Evolutionary conservation across 345 rosid genomes (phyloP).

Genomic region (Mangifera indica): DNA sequence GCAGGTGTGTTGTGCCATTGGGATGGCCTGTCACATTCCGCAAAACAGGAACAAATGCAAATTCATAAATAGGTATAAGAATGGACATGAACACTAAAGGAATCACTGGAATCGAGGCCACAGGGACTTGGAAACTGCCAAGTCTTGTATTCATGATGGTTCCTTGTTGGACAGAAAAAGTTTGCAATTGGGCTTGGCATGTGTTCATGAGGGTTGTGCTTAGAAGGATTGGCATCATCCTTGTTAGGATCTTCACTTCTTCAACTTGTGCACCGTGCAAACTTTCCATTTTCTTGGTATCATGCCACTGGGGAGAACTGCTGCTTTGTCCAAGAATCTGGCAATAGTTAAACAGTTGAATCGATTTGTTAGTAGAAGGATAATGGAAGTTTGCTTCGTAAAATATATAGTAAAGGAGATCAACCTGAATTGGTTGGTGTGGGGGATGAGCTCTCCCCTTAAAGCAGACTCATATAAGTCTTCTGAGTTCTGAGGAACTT

Average conservation of each 20-base stretch:
- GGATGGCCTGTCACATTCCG: conserved; percentile 33
- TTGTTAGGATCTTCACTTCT: conserved; percentile 49
- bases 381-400: no score
- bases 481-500: conserved; percentile 15
- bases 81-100: conserved; percentile 38
- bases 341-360: not conserved
- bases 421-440: conserved; percentile 22
- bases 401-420: no score
- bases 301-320: conserved; percentile 20
- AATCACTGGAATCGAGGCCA: conserved; percentile 35
- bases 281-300: conserved; percentile 27
- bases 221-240: conserved; percentile 45
- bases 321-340: conserved; percentile 50
- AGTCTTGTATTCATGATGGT: conserved; percentile 28
- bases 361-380: no score
- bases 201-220: conserved; percentile 45
- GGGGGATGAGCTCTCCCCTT: conserved; percentile 29
- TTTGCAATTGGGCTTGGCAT: conserved; percentile 40
- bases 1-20: conserved; percentile 34
- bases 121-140: conserved; percentile 27
- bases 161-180: conserved; percentile 37
- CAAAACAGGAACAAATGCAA: conserved; percentile 28
- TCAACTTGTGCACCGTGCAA: conserved; percentile 50
- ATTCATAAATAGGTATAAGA: conserved; percentile 36
- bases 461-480: conserved; percentile 15